A percentile compares a stretch with the other conserved stretches of the same genome.
These are phyloP conservation scores for Tinospora cordifolia DNA, from an alignment of 164 flowering plant species.

Conservation along the genomic window DNA sequence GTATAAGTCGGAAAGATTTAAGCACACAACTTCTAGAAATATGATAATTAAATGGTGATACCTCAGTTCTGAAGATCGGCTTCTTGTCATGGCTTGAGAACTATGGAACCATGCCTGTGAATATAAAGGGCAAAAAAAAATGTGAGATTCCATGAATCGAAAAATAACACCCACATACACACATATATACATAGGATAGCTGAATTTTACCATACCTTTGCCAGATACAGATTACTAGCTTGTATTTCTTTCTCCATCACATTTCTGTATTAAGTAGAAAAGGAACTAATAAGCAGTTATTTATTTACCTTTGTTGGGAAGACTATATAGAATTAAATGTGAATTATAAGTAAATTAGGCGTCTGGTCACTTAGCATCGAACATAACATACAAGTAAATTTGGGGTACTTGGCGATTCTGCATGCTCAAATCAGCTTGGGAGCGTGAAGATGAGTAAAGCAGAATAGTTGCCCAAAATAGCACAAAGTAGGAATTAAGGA, in stretches of 20 bases:
- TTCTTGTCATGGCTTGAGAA: slow-evolving; percentile 82
- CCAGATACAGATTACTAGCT: slow-evolving; percentile 52
- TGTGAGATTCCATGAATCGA: slow-evolving; percentile 11
- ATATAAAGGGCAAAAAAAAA: slow-evolving; percentile 7
- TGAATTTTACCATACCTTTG: slow-evolving; percentile 40
- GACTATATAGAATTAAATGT: no score
- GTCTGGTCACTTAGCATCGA: neutral
- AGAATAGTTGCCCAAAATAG: neutral
- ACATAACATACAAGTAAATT: neutral
- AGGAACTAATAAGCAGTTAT: neutral
- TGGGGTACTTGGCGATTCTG: neutral
- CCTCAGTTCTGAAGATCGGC: slow-evolving; percentile 77
- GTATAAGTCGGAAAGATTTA: no score
- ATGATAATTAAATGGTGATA: slow-evolving; percentile 16
- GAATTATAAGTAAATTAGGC: no score
- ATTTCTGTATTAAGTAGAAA: slow-evolving; percentile 31
- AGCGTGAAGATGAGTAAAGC: neutral
- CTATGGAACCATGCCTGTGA: slow-evolving; percentile 77
- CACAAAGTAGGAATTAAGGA: neutral
- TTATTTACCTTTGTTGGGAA: no score
- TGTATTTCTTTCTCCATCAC: slow-evolving; percentile 44
- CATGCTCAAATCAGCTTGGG: neutral
- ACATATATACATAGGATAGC: neutral
- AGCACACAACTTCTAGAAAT: neutral
- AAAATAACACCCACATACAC: neutral